phyloP scores from a whole-genome alignment of 2,329 filamentous ascomycete species.

The Aureobasidium namibiae region DNA sequence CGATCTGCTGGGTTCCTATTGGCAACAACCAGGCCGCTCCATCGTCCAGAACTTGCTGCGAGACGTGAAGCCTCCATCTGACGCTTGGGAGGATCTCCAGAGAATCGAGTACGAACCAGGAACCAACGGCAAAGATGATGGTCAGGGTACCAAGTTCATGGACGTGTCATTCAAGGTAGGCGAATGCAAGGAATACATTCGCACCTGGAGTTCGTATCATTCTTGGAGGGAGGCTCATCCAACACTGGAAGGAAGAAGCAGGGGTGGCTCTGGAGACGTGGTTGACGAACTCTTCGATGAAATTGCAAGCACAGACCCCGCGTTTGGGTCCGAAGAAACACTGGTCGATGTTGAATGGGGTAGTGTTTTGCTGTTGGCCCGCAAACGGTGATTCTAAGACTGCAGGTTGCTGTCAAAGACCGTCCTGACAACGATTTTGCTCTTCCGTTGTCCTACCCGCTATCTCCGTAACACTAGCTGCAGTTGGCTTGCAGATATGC shows the following conservation, averaged over 20 bases:
- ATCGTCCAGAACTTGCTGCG: slow-evolving; percentile 46
- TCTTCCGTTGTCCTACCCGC: background rate
- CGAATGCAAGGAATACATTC: slow-evolving; percentile 52
- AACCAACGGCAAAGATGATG: slow-evolving; percentile 31
- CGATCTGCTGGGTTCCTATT: slow-evolving; percentile 48
- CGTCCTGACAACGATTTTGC: background rate
- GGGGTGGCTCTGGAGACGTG: slow-evolving; percentile 53
- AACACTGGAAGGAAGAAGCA: slow-evolving; percentile 38
- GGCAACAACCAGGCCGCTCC: slow-evolving; percentile 49
- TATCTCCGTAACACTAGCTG: background rate
- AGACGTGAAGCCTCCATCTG: slow-evolving; percentile 43
- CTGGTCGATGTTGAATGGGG: slow-evolving; percentile 55
- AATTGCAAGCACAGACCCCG: slow-evolving; percentile 44
- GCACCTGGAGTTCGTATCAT: slow-evolving; percentile 53
- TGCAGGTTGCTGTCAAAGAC: background rate
- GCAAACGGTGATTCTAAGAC: too few species aligned
- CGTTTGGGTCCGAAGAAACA: slow-evolving; percentile 42
- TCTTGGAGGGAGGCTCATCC: slow-evolving; percentile 52
- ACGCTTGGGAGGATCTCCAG: slow-evolving; percentile 45
- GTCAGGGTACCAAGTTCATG: slow-evolving; percentile 42
- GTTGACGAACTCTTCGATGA: slow-evolving; percentile 55
- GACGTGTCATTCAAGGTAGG: slow-evolving; percentile 47
- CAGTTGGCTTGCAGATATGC: background rate
- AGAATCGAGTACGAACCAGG: slow-evolving; percentile 52
- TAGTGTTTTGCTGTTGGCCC: slow-evolving; percentile 49